These are phyloP conservation scores for Cyanidiococcus yangmingshanensis DNA, from an alignment of 23 red algal species.

Conservation along the genomic window DNA sequence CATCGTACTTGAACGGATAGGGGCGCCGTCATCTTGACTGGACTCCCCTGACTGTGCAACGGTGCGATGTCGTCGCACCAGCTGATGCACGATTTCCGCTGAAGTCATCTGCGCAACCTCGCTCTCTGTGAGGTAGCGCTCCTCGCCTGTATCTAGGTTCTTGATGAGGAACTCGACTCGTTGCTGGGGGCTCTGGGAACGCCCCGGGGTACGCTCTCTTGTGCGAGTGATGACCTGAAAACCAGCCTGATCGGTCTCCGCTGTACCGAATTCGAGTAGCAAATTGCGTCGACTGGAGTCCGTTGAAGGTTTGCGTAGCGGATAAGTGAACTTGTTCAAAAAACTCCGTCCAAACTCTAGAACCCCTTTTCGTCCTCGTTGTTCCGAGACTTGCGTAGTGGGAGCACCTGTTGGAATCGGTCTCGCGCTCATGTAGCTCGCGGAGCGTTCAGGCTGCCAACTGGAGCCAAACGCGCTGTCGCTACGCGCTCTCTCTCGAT, in stretches of 20 bases:
- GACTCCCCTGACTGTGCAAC: not conserved
- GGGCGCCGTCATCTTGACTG: not conserved
- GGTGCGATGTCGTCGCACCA: not conserved
- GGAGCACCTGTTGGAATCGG: too few species aligned
- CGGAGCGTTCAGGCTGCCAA: too few species aligned
- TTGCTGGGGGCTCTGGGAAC: not conserved
- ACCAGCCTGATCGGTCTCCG: not conserved
- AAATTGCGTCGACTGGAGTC: not conserved
- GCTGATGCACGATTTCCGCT: not conserved
- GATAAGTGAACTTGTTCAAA: not conserved
- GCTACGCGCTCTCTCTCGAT: too few species aligned
- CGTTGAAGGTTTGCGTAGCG: not conserved
- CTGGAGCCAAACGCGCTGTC: too few species aligned
- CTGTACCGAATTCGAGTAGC: not conserved
- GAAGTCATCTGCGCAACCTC: constrained; percentile 11
- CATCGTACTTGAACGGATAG: not conserved
- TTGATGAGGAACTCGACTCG: constrained; percentile 6
- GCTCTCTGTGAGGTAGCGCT: constrained; percentile 7
- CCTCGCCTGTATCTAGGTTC: constrained; percentile 13
- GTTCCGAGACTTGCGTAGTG: too few species aligned
- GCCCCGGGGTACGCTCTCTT: not conserved
- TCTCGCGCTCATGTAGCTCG: too few species aligned
- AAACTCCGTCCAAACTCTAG: not conserved
- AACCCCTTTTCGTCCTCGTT: too few species aligned
- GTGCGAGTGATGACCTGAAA: not conserved